Base-by-base conservation (phyloP, 1,284 basidiomycete genomes). In the Meira miltonrushii region DNA sequence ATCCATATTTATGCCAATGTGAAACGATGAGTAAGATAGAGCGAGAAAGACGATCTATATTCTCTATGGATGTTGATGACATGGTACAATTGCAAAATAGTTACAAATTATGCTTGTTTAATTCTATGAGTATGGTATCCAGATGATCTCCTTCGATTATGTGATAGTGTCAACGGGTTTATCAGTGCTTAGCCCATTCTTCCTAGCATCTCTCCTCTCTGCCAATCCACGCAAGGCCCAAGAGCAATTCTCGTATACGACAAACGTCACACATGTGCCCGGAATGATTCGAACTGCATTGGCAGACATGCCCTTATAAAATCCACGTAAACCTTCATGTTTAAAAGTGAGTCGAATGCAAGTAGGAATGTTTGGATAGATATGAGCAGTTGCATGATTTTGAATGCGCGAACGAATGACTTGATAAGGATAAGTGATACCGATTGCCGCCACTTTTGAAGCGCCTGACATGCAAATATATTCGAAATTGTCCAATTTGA, bases 261-360 rank as follows among this genome's bases (percentile, higher is more conserved):
- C 94, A 74, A 98, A 96, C 1, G 94, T 97, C 52, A 96, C 90
- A 78, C 94, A 97, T 0, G 94, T 98, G 19, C 94, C 94, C 0
- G 94, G 94, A 9, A 98, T 82, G 53, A 98, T 92, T 38, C 94
- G 85, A 12, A 98, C 86, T n/a, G 94, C 84, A 77, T 97, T 98
- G n/a, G 92, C 92, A 5, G 87, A 92, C 15, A 98, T 82, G 0
- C 94, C 94, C 62, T 93, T 90, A 81, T 97, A 99, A 79, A 98
- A 97, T 0, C 90, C 94, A 54, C 83, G 80, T 8, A 87, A 37
- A 8, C 93, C 90, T 77, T 96, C 93, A 61, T 87, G 82, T 37
- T 81, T 78, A 83, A 87, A 97, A 1, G 92, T 95, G 40, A 86
- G 84, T 51, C 82, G 81, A 69, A 96, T 86, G 56, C 89, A 90